Evolutionary conservation across 2,329 filamentous ascomycete species (phyloP), one percentile per base, ranked within the genome.

Genomic region (Curvularia lunata): DNA sequence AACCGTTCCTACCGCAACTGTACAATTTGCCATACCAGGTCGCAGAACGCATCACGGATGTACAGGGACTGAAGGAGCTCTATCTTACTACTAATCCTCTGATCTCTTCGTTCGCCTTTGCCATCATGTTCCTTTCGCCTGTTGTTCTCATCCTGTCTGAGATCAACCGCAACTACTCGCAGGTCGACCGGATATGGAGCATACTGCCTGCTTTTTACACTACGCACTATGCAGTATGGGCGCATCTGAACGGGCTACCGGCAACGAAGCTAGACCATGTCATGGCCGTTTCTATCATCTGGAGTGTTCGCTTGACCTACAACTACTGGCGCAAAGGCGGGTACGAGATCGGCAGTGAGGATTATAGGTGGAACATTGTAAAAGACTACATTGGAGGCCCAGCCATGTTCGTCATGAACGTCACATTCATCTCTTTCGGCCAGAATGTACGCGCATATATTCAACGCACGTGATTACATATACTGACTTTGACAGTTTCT

Each of bases 241-340:
- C 92, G 40, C 89, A 90, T 66, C 70, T 94, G 61, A 85, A 88
- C 42, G 90, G 88, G 1, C 72, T 97, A 0, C 84, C 88, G 5
- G 89, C 89, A 13, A 80, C 85, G 53, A 86, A 89, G 48, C 75
- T 97, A 42, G 89, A 96, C 69, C 86, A 89, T 40, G 82, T 93
- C 30, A 82, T 92, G 56, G 79, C 87, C 1, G 87, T 91, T 67
- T 90, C 87, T 49, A 77, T 84, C 1, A 67, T 93, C 8, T 99
- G 95, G 95, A 91, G 90, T 77, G 90, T 92, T 80, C 90, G 95
- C 10, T 81, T 99, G 77, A 98, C 94, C 2, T 98, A 86, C 82
- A 99, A 99, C 79, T 99, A 97, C 80, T 97, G 91, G 88, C 89
- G 95, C 57, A 96, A 91, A 76, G 95, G 95, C 38, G 95, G 95